Evolutionary conservation across 495 filamentous ascomycete genomes (phyloP).

Genomic region (Aspergillus sclerotioniger): DNA sequence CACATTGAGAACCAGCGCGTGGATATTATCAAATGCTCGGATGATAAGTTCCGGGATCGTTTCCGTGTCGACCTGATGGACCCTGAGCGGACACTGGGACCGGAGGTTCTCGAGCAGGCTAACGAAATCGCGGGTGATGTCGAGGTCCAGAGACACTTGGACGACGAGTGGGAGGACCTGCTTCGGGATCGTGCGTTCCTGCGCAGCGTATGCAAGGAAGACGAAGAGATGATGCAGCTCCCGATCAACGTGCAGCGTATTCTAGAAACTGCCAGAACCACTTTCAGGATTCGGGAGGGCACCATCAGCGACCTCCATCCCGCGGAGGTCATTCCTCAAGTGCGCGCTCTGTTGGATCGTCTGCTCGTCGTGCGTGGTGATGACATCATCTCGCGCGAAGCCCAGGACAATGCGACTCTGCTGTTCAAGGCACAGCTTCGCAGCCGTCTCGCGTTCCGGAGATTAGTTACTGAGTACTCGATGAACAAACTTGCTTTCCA

Average conservation of each 20-base stretch:
- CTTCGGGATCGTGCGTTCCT: conserved; percentile 70
- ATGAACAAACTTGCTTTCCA: conserved; percentile 91
- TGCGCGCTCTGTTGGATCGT: conserved; percentile 69
- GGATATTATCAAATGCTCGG: conserved; percentile 75
- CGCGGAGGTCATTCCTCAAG: conserved; percentile 80
- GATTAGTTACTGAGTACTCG: conserved; percentile 76
- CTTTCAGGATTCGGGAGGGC: conserved; percentile 84
- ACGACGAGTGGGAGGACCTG: conserved; percentile 85
- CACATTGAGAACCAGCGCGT: conserved; percentile 89
- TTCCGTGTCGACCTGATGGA: conserved; percentile 97
- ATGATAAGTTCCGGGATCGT: conserved; percentile 67
- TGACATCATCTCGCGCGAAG: conserved; percentile 78
- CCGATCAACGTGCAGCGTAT: conserved; percentile 90
- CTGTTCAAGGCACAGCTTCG: conserved; percentile 90
- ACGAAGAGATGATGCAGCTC: conserved; percentile 79
- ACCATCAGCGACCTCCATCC: conserved; percentile 87
- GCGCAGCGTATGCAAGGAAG: conserved; percentile 63
- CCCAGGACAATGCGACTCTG: conserved; percentile 80
- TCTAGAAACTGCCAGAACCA: conserved; percentile 81
- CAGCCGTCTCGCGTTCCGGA: conserved; percentile 87
- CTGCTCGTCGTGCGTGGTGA: conserved; percentile 81
- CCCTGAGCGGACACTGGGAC: conserved; percentile 55
- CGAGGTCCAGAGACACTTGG: conserved; percentile 77
- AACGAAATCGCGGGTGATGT: conserved; percentile 84
- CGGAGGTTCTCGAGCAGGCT: conserved; percentile 80